Percentiles rank a stretch among this genome's conserved stretches.
Evolutionary conservation across 495 filamentous ascomycete genomes (phyloP).

Genomic region (Penicillium maclennaniae): DNA sequence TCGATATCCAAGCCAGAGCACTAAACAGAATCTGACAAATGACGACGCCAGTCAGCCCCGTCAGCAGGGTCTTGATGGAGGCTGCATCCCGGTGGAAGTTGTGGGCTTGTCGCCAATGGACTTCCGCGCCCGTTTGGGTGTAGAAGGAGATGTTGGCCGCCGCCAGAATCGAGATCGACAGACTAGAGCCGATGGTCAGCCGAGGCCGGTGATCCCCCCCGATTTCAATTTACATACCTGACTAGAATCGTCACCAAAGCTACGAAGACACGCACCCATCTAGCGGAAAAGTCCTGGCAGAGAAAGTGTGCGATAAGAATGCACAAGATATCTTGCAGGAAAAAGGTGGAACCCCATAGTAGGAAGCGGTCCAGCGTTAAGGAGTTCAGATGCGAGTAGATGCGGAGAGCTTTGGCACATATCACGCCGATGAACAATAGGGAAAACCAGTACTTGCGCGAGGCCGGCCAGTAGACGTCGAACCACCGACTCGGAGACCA

Average conservation of each 20-base stretch:
- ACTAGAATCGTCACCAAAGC: conserved; percentile 23
- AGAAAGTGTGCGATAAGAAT: conserved; percentile 24
- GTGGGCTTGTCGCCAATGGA: conserved; percentile 31
- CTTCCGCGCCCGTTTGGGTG: conserved; percentile 26
- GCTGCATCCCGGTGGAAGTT: conserved; percentile 25
- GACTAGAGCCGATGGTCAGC: too few species aligned
- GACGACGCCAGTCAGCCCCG: conserved; percentile 21
- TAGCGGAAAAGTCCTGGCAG: conserved; percentile 23
- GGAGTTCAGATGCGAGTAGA: conserved; percentile 37
- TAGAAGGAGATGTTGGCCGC: conserved; percentile 33
- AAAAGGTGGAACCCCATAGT: conserved; percentile 39
- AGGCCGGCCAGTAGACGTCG: conserved; percentile 30
- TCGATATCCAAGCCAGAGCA: conserved; percentile 13
- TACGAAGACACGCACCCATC: conserved; percentile 18
- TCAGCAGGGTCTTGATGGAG: conserved; percentile 22
- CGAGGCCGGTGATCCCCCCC: too few species aligned
- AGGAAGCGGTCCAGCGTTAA: conserved; percentile 27
- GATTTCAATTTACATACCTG: conserved; percentile 27
- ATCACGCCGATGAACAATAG: conserved; percentile 32
- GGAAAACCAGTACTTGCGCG: conserved; percentile 37
- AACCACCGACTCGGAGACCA: conserved; percentile 23
- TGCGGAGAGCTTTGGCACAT: conserved; percentile 34
- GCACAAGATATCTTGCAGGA: conserved; percentile 35
- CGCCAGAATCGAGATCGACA: conserved; percentile 15
- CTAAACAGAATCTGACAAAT: conserved; percentile 20